These are phyloP conservation scores for Fagopyrum esculentum DNA, from an alignment of 148 eudicot species.

Conservation along the genomic window DNA sequence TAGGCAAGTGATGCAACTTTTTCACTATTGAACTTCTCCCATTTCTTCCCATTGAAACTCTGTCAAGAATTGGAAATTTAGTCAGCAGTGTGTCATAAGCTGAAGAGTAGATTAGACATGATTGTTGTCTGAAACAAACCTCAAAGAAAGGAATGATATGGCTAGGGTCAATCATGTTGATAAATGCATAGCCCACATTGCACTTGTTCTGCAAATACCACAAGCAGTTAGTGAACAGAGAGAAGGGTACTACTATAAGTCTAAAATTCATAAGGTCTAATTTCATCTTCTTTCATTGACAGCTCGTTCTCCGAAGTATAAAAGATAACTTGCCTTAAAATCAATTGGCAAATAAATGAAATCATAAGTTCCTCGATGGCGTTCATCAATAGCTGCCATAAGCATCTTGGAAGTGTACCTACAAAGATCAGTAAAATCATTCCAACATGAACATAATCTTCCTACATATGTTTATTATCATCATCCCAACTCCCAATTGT, in stretches of 20 bases:
- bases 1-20: constrained; percentile 85
- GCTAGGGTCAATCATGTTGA: constrained; percentile 70
- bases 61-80: constrained; percentile 15
- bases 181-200: constrained; percentile 84
- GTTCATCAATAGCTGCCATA: constrained; percentile 84
- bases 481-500: not conserved
- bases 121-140: constrained; percentile 31
- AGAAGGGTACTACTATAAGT: not conserved
- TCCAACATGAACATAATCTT: not conserved
- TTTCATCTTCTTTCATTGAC: not conserved
- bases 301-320: not conserved
- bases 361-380: constrained; percentile 78
- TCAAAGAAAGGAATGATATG: constrained; percentile 61
- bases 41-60: constrained; percentile 83
- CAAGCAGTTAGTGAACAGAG: constrained; percentile 6
- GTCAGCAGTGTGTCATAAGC: constrained; percentile 4
- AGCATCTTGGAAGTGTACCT: constrained; percentile 97
- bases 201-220: constrained; percentile 67
- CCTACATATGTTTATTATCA: not conserved
- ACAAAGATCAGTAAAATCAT: constrained; percentile 16
- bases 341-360: constrained; percentile 86
- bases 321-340: constrained; percentile 64
- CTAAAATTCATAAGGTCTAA: not conserved
- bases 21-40: constrained; percentile 95
- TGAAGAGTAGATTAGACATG: not conserved